Conservation (phyloP, 768 basidiomycete genomes). For the Trametes cinnabarina region DNA sequence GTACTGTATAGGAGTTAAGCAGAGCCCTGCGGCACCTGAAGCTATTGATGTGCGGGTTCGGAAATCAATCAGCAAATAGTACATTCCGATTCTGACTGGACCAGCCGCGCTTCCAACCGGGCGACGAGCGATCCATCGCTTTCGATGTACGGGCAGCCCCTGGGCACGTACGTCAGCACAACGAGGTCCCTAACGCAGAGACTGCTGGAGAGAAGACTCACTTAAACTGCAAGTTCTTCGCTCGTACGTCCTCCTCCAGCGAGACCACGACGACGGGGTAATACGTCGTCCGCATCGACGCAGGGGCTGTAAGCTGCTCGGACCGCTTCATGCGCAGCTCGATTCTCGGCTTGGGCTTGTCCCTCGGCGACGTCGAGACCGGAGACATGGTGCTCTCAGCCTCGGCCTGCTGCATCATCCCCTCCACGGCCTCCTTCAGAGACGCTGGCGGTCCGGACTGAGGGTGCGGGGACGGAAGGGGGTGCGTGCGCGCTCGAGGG, state of each 20-base stretch:
- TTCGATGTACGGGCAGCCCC: slow-evolving; percentile 11
- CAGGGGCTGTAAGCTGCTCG: slow-evolving; percentile 29
- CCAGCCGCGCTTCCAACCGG: slow-evolving; percentile 1
- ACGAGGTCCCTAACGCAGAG: not conserved
- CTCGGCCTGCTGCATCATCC: slow-evolving; percentile 1
- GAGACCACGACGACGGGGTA: slow-evolving; percentile 33
- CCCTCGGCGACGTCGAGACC: not conserved
- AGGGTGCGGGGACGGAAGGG: slow-evolving; percentile 3
- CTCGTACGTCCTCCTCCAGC: slow-evolving; percentile 6
- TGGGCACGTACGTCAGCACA: not conserved
- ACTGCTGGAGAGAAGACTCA: not conserved
- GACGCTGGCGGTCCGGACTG: slow-evolving; percentile 1
- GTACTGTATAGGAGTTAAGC: too few species aligned
- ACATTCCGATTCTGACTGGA: not conserved
- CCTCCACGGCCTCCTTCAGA: not conserved
- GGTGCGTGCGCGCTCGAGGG: slow-evolving; percentile 20
- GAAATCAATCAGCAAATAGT: not conserved
- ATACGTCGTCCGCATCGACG: slow-evolving; percentile 1
- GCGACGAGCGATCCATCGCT: slow-evolving; percentile 7
- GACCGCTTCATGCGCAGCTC: slow-evolving; percentile 5
- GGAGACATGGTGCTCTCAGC: slow-evolving; percentile 28
- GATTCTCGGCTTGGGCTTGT: slow-evolving; percentile 9
- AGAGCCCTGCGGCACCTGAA: too few species aligned
- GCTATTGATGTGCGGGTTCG: too few species aligned
- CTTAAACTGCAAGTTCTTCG: slow-evolving; percentile 14